Evolutionary conservation across 1,284 basidiomycete genomes (phyloP), one percentile per base, ranked within the genome.

Genomic region (Tylopilus microsporus): DNA sequence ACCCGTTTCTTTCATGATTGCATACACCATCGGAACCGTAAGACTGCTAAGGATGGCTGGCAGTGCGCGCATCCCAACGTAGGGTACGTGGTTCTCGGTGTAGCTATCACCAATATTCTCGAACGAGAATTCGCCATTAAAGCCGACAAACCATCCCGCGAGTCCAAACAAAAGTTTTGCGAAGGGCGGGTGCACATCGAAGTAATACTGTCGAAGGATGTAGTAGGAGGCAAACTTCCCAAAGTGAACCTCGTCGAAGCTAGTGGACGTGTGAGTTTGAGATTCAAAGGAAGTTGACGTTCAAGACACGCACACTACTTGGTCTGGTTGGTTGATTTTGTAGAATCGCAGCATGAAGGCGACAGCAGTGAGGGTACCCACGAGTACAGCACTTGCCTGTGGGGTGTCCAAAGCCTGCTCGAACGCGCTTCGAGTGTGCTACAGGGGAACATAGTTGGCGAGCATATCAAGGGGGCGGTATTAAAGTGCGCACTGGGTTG

Each of bases 161-260:
- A 96, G 82, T 50, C 89, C 97, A 68, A 95, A 91, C 37, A 98
- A 80, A 64, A 98, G 82, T 73, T 98, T 98, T 49, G 95, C 94
- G 55, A 98, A 86, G 16, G 96, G 96, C 45, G 96, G 96, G 70
- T 99, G 97, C 5, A 99, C 97, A 73, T 99, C 97, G 78, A 99
- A 99, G 77, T 98, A 98, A 78, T 97, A 99, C 75, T 97, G 85
- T 63, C 94, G 82, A 56, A 79, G 79, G 67, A 98, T 86, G 75
- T 98, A 98, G 74, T 93, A 91, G 8, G 90, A 85, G 19, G 94
- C 94, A 73, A 98, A 95, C 76, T 92, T 93, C 62, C 94, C 94
- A 70, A 97, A 98, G 71, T 98, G 94, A 15, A 98, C 94, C 77
- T 98, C 94, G 72, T 98, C 94, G 73, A 98, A 98, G 45, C 93